phyloP scores from a whole-genome alignment of 2,329 filamentous ascomycete genomes.

The Sclerotinia borealis region DNA sequence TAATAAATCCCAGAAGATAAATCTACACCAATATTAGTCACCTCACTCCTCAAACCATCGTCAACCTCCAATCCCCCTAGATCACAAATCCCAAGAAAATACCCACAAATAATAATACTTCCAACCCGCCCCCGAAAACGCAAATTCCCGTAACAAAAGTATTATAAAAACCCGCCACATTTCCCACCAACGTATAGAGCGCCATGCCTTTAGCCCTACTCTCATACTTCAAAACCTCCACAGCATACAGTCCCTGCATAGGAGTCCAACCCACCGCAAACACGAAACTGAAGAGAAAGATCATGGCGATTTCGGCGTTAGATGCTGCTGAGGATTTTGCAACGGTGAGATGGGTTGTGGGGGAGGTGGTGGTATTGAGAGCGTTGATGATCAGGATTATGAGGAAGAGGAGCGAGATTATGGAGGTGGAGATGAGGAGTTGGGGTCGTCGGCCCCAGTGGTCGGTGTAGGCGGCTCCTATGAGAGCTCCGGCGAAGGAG shows the following conservation, averaged over 20 bases:
- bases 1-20: constrained; percentile 8
- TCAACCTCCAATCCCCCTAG: neutral
- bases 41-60: too few species aligned
- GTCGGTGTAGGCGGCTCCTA: constrained; percentile 23
- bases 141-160: constrained; percentile 10
- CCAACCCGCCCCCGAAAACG: constrained; percentile 3
- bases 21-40: neutral
- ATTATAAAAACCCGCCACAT: constrained; percentile 10
- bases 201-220: constrained; percentile 10
- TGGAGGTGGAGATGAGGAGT: constrained; percentile 40
- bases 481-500: constrained; percentile 34
- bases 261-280: constrained; percentile 48
- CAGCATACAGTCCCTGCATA: constrained; percentile 44
- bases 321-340: constrained; percentile 31
- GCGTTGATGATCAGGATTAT: constrained; percentile 36
- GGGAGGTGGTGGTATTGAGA: constrained; percentile 40
- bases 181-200: constrained; percentile 3
- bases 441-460: constrained; percentile 33
- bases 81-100: neutral
- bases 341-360: neutral
- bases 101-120: constrained; percentile 11
- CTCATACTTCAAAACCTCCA: constrained; percentile 35
- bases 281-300: constrained; percentile 47
- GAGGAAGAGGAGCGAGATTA: constrained; percentile 6
- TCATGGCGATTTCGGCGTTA: constrained; percentile 44